Conservation (phyloP, 495 filamentous ascomycete genomes). For the Neurospora intermedia region DNA sequence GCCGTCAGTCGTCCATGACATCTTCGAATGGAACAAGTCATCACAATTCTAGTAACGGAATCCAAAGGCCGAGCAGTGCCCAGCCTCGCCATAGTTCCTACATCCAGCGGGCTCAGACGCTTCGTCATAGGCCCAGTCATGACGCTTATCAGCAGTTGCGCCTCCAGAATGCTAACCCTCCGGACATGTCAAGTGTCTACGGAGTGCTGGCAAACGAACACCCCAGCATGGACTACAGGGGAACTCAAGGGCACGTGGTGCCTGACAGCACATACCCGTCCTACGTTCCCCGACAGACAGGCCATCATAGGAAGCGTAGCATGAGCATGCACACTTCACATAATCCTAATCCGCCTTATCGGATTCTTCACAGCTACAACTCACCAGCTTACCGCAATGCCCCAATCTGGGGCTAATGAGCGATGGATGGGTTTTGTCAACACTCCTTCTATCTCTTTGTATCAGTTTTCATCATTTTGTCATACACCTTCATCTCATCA, state of each 20-base stretch:
- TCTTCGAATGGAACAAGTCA: slow-evolving; percentile 23
- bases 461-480: neutral
- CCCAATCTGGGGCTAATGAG: slow-evolving; percentile 34
- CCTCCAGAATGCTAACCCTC: slow-evolving; percentile 18
- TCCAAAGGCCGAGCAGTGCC: slow-evolving; percentile 16
- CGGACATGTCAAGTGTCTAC: slow-evolving; percentile 30
- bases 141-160: slow-evolving; percentile 23
- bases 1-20: slow-evolving; percentile 16
- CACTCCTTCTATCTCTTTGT: slow-evolving; percentile 4
- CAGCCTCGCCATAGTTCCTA: slow-evolving; percentile 14
- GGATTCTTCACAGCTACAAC: slow-evolving; percentile 39
- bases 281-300: slow-evolving; percentile 17
- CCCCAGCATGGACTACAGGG: slow-evolving; percentile 17
- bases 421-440: neutral
- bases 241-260: slow-evolving; percentile 13
- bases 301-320: slow-evolving; percentile 30
- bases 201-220: slow-evolving; percentile 15
- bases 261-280: slow-evolving; percentile 22
- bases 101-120: slow-evolving; percentile 8
- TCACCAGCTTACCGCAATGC: slow-evolving; percentile 35
- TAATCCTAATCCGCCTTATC: slow-evolving; percentile 22
- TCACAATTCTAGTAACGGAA: slow-evolving; percentile 13
- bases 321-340: slow-evolving; percentile 13
- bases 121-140: slow-evolving; percentile 32
- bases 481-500: neutral